phyloP scores from a whole-genome alignment of 768 basidiomycete genomes.

The Boletus rubropictus region DNA sequence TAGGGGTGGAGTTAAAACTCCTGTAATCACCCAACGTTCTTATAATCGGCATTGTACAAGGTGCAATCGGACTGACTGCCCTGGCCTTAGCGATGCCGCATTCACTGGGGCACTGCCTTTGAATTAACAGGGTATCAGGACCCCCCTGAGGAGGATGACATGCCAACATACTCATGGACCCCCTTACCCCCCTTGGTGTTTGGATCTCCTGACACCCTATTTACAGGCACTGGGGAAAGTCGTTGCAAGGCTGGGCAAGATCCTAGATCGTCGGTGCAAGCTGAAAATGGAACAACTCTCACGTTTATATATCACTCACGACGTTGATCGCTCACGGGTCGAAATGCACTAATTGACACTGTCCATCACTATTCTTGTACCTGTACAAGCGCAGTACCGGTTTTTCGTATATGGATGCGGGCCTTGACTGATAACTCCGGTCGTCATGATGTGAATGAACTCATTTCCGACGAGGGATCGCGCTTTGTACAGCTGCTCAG shows the following conservation, averaged over 20 bases:
- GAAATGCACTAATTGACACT: conserved; percentile 11
- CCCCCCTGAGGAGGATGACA: conserved; percentile 30
- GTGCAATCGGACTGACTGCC: conserved; percentile 21
- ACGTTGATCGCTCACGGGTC: conserved; percentile 29
- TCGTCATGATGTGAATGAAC: conserved; percentile 23
- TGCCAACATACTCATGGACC: conserved; percentile 32
- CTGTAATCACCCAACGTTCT: conserved; percentile 29
- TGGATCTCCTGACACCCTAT: conserved; percentile 29
- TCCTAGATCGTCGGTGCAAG: conserved; percentile 29
- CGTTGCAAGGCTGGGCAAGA: conserved; percentile 22
- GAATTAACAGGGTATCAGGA: conserved; percentile 26
- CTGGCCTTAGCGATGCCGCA: conserved; percentile 33
- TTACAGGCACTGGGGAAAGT: conserved; percentile 26
- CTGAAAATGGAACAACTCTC: conserved; percentile 23
- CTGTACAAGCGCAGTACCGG: conserved; percentile 11
- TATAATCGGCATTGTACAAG: conserved; percentile 32
- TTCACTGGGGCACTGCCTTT: conserved; percentile 31
- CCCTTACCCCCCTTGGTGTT: conserved; percentile 15
- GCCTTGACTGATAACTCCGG: conserved; percentile 10
- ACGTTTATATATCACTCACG: conserved; percentile 33
- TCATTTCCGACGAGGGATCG: conserved; percentile 6
- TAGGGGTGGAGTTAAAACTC: conserved; percentile 35
- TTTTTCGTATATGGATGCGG: conserved; percentile 8
- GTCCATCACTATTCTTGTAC: conserved; percentile 22
- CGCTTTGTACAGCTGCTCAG: conserved; percentile 8